These are phyloP conservation scores for Cytospora mali DNA, from an alignment of 2,329 filamentous ascomycete species.

Conservation along the genomic window DNA sequence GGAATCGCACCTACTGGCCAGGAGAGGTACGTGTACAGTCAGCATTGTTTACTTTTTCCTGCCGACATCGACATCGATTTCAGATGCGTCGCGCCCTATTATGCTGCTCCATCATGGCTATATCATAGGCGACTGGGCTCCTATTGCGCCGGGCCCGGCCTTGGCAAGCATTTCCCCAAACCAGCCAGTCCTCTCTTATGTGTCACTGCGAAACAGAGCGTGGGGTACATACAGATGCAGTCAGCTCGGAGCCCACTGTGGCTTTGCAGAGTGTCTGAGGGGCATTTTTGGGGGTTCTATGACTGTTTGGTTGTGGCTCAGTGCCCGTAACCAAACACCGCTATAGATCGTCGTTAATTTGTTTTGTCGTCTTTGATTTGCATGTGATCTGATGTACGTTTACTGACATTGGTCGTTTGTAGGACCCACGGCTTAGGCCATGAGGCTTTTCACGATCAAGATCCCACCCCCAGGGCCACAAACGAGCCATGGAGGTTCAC, in stretches of 20 bases:
- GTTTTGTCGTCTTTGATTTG: neutral
- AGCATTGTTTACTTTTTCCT: neutral
- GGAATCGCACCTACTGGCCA: conserved; percentile 35
- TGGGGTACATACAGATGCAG: conserved; percentile 15
- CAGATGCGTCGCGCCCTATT: neutral
- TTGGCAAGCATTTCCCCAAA: conserved; percentile 19
- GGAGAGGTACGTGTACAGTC: conserved; percentile 37
- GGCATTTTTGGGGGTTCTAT: neutral
- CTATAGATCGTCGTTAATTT: neutral
- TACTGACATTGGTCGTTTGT: conserved; percentile 11
- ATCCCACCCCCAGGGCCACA: conserved; percentile 78
- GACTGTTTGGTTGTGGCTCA: neutral
- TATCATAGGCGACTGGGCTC: neutral
- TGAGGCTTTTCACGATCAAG: conserved; percentile 65
- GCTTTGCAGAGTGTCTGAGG: conserved; percentile 15
- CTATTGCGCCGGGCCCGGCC: conserved; percentile 5
- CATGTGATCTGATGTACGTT: neutral
- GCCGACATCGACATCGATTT: neutral
- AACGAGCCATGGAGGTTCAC: conserved; percentile 87
- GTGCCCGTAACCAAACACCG: neutral
- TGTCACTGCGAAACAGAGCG: neutral
- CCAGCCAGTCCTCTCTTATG: neutral
- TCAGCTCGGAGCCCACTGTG: neutral
- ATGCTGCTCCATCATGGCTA: no score
- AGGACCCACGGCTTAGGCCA: conserved; percentile 51